Base-by-base conservation (phyloP, 1,284 basidiomycete species). In the Rhodotorula sp. region DNA sequence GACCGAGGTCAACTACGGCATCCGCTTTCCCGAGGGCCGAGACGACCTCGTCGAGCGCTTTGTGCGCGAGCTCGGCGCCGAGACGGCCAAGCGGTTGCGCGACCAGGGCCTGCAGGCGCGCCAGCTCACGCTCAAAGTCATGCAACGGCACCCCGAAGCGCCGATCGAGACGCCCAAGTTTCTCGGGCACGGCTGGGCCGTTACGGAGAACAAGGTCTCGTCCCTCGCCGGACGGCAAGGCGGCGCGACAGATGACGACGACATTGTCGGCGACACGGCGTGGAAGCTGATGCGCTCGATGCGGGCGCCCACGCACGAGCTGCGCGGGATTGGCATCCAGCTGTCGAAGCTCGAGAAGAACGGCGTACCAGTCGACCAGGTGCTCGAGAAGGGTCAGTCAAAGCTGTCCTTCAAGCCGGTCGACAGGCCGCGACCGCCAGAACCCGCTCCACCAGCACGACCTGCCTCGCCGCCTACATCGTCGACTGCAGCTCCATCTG, bases 121-220 rank as follows among this genome's bases (percentile, higher is more conserved):
- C 12, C 87, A 87, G 44, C 81, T 97, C 34, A 93, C 91, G 0
- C 81, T 97, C 74, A 96, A 95, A 81, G 84, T 98, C 72, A 90
- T 98, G 91, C 89, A 89, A 75, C 87, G 96, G 12, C 89, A 92
- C 80, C 88, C 91, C 0, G 87, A 87, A 65, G 93, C 96, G 0
- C 94, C 95, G 0, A 84, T 91, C 17, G 97, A 99, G 79, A 87
- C 92, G n/a, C 90, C 95, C 1, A 99, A 98, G 91, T 97, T 97
- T 75, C 85, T 98, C 76, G 96, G 96, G 0, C 95, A 98, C 78
- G 96, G 96, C 1, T 82, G 46, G 23, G 53, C 44, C 58, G 55
- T 58, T 23, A 58, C 44, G 16, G 64, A 66, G 19, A 72, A 48
- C 55, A 49, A 58, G 46, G 44, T 60, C 0, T 59, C 70, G 83